phyloP scores from a whole-genome alignment of 2,329 filamentous ascomycete species.

The Paracorniculantispora psalliotae region DNA sequence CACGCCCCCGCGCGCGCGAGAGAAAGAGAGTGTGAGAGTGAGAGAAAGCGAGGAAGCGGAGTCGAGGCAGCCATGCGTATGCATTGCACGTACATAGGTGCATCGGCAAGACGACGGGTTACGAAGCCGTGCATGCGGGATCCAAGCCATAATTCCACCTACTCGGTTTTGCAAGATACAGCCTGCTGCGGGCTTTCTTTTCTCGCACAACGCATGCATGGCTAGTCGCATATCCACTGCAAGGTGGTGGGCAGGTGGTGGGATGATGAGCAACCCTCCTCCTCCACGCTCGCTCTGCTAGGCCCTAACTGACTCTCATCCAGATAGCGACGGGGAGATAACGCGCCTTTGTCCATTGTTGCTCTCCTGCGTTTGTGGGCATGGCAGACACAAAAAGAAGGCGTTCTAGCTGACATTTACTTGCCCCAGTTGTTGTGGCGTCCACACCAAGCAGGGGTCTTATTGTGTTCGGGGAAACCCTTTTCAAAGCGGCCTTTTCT shows the following conservation, averaged over 20 bases:
- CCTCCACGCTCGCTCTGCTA: not conserved
- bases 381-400: not conserved
- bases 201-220: not conserved
- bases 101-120: not conserved
- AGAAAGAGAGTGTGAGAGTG: no score
- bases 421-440: not conserved
- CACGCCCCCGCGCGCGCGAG: no score
- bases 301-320: not conserved
- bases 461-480: not conserved
- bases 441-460: not conserved
- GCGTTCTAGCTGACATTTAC: not conserved
- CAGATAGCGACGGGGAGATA: no score
- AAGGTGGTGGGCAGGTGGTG: not conserved
- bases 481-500: no score
- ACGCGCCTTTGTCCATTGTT: not conserved
- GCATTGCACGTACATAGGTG: not conserved
- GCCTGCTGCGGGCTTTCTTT: not conserved
- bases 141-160: conserved; percentile 10
- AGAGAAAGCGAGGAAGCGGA: not conserved
- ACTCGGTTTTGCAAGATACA: conserved; percentile 9
- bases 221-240: not conserved
- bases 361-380: not conserved
- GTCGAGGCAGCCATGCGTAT: not conserved
- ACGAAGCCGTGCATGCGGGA: conserved; percentile 6
- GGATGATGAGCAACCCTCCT: not conserved